phyloP scores from a whole-genome alignment of 2,329 filamentous ascomycete genomes.

The Penicillium crustosum region DNA sequence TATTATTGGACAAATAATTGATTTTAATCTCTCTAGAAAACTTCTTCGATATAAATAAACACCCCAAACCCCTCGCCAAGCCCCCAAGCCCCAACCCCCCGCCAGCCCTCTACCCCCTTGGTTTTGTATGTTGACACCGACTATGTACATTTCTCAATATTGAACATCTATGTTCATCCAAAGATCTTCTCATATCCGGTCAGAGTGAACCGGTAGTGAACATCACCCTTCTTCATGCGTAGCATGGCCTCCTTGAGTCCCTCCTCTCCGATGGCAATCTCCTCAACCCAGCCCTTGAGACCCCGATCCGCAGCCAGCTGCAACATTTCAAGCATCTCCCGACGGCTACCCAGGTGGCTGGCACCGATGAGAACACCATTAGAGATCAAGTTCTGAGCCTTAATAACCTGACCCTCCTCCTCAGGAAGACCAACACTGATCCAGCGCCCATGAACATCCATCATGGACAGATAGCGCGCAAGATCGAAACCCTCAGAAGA shows the following conservation, averaged over 20 bases:
- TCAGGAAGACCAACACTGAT: constrained; percentile 78
- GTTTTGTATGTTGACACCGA: background rate
- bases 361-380: constrained; percentile 73
- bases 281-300: constrained; percentile 66
- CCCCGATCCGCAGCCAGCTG: constrained; percentile 68
- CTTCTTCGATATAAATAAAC: background rate
- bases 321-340: constrained; percentile 71
- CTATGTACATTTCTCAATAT: background rate
- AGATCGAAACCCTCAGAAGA: constrained; percentile 69
- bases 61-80: too few relatives aligned
- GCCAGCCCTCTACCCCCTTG: background rate
- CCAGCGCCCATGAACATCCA: constrained; percentile 80
- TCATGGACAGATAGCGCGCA: constrained; percentile 67
- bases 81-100: background rate
- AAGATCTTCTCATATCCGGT: constrained; percentile 48
- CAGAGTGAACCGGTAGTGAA: constrained; percentile 71
- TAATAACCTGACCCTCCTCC: constrained; percentile 68
- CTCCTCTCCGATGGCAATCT: constrained; percentile 69
- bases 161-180: constrained; percentile 11
- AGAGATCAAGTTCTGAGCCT: constrained; percentile 69
- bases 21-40: background rate
- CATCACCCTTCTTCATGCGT: constrained; percentile 68
- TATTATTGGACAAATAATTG: background rate
- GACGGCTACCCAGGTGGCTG: constrained; percentile 68
- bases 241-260: constrained; percentile 69